A percentile compares a stretch with the other conserved stretches of the same genome.
Evolutionary conservation across 345 rosid genomes (phyloP).

Genomic region (Salix dunnii): DNA sequence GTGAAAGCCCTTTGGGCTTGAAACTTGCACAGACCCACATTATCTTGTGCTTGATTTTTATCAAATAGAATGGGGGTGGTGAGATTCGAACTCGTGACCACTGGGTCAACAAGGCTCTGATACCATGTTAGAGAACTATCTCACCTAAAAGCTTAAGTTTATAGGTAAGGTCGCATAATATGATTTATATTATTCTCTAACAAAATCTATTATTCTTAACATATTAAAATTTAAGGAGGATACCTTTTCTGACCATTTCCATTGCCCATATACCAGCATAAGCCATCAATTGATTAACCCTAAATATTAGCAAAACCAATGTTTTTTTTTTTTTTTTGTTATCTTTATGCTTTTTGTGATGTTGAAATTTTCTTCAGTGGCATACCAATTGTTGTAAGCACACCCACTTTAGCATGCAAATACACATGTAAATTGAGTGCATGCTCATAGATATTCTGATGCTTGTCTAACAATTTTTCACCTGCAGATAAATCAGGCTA

Average conservation of each 20-base stretch:
- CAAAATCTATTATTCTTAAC: not conserved
- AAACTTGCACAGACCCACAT: too few relatives aligned
- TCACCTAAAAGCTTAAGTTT: too few relatives aligned
- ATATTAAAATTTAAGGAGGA: not conserved
- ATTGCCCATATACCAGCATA: not conserved
- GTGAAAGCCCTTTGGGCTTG: too few relatives aligned
- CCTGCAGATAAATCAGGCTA: slow-evolving; percentile 82
- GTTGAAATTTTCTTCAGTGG: not conserved
- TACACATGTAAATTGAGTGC: not conserved
- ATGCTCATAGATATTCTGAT: not conserved
- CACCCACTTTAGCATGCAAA: not conserved
- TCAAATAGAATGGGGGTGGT: too few relatives aligned
- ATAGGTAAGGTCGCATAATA: too few relatives aligned
- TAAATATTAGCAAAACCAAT: not conserved
- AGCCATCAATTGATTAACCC: not conserved
- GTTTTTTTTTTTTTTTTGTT: not conserved
- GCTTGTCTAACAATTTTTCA: slow-evolving; percentile 24
- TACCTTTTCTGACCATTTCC: not conserved
- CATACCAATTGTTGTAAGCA: not conserved
- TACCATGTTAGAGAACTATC: too few relatives aligned
- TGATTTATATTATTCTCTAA: too few relatives aligned
- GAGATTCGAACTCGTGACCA: too few relatives aligned
- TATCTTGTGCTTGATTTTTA: too few relatives aligned
- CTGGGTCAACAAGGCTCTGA: too few relatives aligned
- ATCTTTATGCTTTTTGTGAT: not conserved